Evolutionary conservation across 164 flowering plant genomes (phyloP), one percentile per base, ranked within the genome.

Genomic region (Magnolia kwangsiensis): DNA sequence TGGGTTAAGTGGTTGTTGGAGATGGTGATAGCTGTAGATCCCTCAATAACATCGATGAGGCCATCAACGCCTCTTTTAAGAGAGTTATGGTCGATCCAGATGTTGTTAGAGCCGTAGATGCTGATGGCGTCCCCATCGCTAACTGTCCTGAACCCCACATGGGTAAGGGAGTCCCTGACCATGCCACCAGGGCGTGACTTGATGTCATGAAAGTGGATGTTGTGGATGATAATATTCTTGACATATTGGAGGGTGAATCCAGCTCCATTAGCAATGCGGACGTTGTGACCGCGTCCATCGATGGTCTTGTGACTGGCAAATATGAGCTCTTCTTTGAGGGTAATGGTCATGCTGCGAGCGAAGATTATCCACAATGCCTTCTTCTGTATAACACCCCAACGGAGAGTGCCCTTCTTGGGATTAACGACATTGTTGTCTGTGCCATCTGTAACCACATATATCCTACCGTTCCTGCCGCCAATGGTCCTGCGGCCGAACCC

Each of bases 51-150:
- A 80, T 90, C 97, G 1, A 92, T 76, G 0, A 92, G 81, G 4
- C 97, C 97, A 82, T 92, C 95, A 1, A 64, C 29, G 79, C 93
- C 89, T 24, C 81, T 83, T 3, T 83, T 82, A 87, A 90, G 79
- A 14, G 97, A 92, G 59, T 80, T 13, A 24, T 90, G 97, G 78
- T 92, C 97, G 18, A 90, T 67, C 97, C 97, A 92, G 50, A 92
- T 27, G 14, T 87, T 73, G 4, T 86, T 51, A 2, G 95, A 74
- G 19, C 93, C 94, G 24, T 77, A 92, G 14, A 92, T 61, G 49
- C 88, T 83, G 69, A 92, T 83, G 0, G 83, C 94, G 72, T 92
- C 97, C 1, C 97, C 97, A 75, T 92, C 97, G 50, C 94, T 90
- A 13, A 3, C 23, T 0, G 89, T 84, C 49, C 98, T 82, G 0